Evolutionary conservation across 2,329 filamentous ascomycete genomes (phyloP), one percentile per base, ranked within the genome.

Genomic region (Ploettnerulaceae sp.): DNA sequence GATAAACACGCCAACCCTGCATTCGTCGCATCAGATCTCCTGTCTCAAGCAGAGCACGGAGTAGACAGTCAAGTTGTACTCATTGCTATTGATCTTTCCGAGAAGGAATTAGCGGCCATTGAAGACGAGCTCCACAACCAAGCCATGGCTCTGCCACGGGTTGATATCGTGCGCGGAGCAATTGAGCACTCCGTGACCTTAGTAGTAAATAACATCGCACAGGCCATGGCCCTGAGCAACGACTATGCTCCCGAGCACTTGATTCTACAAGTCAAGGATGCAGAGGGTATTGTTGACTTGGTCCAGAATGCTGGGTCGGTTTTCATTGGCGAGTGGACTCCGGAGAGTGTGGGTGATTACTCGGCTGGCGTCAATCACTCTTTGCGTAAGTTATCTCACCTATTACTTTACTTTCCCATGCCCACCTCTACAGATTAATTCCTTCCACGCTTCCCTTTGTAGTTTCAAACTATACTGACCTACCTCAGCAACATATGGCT

Each of bases 291-390:
- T 3, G 83, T 95, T 0, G 81, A 86, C 26, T 70, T 84, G 65
- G 89, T 98, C 18, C 79, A 89, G 70, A 96, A 98, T 59, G 93
- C 93, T 2, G 93, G 93, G 14, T 95, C 89, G 64, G 90, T 98
- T 5, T 98, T 98, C 65, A 83, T 97, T 55, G 93, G 93, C 7
- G 76, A 86, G 55, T 98, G 93, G 93, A 97, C 93, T 0, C 93
- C 93, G 5, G 93, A 98, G 70, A 95, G 88, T 66, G 93, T 98
- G 3, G 93, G 93, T 35, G 93, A 98, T 66, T 98, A 98, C 71
- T 95, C 89, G 54, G 93, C 93, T 43, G 93, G 93, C 62, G 93
- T 98, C 32, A 98, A 98, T 67, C 93, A 98, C 73, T 94, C 88
- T 48, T 72, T 98, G 56, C 93, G 89, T 95, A 84, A 79, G 88